Evolutionary conservation across 805 yeast genomes (phyloP).

Genomic region (Kuraishia hungarica): DNA sequence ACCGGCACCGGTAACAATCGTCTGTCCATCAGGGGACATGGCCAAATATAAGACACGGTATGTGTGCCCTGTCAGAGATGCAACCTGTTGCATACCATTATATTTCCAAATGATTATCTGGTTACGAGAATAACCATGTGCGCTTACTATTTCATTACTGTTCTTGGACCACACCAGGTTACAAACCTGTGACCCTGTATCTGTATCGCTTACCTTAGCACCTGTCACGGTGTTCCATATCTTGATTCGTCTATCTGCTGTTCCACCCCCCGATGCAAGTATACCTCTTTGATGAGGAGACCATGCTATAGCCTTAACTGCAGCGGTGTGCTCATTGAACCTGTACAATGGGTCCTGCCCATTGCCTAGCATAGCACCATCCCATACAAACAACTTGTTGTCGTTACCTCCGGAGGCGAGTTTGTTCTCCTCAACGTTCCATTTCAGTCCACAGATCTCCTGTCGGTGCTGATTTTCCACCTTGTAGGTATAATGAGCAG

Average conservation of each 20-base stretch:
- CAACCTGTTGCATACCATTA: slow-evolving; percentile 86
- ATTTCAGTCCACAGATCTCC: slow-evolving; percentile 92
- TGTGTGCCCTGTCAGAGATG: slow-evolving; percentile 90
- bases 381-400: slow-evolving; percentile 82
- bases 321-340: slow-evolving; percentile 83
- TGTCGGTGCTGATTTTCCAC: slow-evolving; percentile 68
- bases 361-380: slow-evolving; percentile 41
- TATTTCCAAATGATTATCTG: slow-evolving; percentile 93
- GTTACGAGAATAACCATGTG: slow-evolving; percentile 90
- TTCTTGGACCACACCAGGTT: slow-evolving; percentile 89
- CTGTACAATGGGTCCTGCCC: slow-evolving; percentile 56
- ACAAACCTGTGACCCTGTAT: slow-evolving; percentile 95
- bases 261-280: slow-evolving; percentile 94
- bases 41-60: slow-evolving; percentile 85
- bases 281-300: slow-evolving; percentile 94
- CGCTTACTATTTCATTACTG: slow-evolving; percentile 85
- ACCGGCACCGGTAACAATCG: slow-evolving; percentile 97
- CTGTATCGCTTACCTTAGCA: slow-evolving; percentile 63
- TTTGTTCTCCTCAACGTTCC: slow-evolving; percentile 89
- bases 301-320: slow-evolving; percentile 96
- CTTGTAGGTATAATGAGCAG: slow-evolving; percentile 69
- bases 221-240: slow-evolving; percentile 91
- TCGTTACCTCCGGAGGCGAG: slow-evolving; percentile 96
- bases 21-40: slow-evolving; percentile 91
- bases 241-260: slow-evolving; percentile 84